Evolutionary conservation across 257 asterid genomes (phyloP).

Genomic region (Solanum neorickii): DNA sequence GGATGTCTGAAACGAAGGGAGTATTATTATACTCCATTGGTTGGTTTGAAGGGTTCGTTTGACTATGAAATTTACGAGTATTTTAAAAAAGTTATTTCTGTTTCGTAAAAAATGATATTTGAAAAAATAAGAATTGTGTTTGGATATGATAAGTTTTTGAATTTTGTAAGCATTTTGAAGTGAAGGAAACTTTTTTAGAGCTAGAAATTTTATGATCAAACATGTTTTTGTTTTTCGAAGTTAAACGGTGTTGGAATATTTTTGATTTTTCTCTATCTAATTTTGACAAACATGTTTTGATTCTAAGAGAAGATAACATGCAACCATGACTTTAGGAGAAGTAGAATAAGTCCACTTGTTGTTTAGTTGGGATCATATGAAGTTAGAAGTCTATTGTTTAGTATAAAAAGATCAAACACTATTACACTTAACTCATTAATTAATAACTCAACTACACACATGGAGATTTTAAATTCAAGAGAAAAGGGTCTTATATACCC

Average conservation of each 20-base stretch:
- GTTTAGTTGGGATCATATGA: background rate
- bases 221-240: background rate
- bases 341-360: background rate
- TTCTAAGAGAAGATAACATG: background rate
- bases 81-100: no score
- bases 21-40: no score
- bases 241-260: fast-evolving
- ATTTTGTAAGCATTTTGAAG: no score
- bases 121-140: background rate
- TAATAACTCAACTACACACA: background rate
- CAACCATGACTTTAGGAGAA: background rate
- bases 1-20: no score
- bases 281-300: background rate
- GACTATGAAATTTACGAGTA: background rate
- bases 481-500: no score
- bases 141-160: background rate
- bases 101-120: no score
- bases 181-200: background rate
- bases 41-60: background rate
- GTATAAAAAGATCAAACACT: background rate
- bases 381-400: background rate
- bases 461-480: background rate
- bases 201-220: background rate
- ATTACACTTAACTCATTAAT: background rate
- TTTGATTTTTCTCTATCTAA: background rate